These are phyloP conservation scores for Plasmopara muralis DNA, from an alignment of 352 stramenopile genomes.

Conservation along the genomic window DNA sequence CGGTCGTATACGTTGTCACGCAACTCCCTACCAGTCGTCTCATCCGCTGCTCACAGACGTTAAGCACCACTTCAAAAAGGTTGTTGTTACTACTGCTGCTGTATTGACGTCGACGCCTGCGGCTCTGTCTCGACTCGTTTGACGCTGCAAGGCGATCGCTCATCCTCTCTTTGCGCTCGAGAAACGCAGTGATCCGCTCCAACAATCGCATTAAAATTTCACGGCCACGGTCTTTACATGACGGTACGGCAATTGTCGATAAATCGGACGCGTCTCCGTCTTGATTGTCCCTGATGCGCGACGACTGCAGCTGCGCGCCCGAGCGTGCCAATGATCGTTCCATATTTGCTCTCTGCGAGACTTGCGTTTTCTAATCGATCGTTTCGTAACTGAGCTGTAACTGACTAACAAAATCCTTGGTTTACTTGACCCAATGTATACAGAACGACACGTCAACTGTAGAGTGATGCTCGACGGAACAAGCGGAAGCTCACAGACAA, in stretches of 20 bases:
- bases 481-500: too few relatives aligned
- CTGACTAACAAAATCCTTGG: background rate
- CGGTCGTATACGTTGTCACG: too few relatives aligned
- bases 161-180: slow-evolving; percentile 43
- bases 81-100: slow-evolving; percentile 19
- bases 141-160: slow-evolving; percentile 22
- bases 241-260: background rate
- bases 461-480: background rate
- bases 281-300: slow-evolving; percentile 17
- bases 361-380: slow-evolving; percentile 2
- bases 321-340: slow-evolving; percentile 17
- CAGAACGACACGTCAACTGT: background rate
- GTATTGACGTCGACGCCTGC: slow-evolving; percentile 16
- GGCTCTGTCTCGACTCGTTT: slow-evolving; percentile 21
- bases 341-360: slow-evolving; percentile 8
- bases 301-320: slow-evolving; percentile 11
- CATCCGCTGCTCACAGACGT: slow-evolving; percentile 53
- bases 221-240: slow-evolving; percentile 18
- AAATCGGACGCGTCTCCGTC: slow-evolving; percentile 4
- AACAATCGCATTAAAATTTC: slow-evolving; percentile 42
- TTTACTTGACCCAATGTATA: too few relatives aligned
- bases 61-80: slow-evolving; percentile 41
- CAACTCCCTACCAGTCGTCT: slow-evolving; percentile 19
- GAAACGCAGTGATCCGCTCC: slow-evolving; percentile 44
- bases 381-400: slow-evolving; percentile 15